Conservation (phyloP, 768 basidiomycete genomes). For the Leccinum fibrillosum region DNA sequence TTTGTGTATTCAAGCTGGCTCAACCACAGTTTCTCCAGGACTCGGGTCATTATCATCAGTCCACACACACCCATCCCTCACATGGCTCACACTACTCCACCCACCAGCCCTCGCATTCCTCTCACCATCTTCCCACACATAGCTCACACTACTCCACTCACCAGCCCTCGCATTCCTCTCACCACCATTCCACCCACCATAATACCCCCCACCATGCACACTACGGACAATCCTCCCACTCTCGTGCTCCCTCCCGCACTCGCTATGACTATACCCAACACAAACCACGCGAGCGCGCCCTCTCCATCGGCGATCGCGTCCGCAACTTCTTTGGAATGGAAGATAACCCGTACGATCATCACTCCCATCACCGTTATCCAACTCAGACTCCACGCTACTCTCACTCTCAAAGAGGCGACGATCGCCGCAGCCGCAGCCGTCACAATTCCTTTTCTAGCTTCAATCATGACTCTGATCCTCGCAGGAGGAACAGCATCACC, state of each 20-base stretch:
- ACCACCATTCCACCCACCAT: conserved; percentile 12
- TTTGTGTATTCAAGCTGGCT: neutral
- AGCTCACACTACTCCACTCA: conserved; percentile 8
- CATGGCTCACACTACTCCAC: conserved; percentile 4
- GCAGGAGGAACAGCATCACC: conserved; percentile 16
- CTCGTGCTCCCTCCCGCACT: conserved; percentile 12
- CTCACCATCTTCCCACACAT: conserved; percentile 7
- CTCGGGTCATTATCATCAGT: too few species aligned
- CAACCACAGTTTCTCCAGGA: neutral
- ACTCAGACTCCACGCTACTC: conserved; percentile 1
- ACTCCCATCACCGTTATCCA: conserved; percentile 9
- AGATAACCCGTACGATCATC: neutral
- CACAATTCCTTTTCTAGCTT: conserved; percentile 25
- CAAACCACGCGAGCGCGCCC: conserved; percentile 13
- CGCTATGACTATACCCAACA: conserved; percentile 13
- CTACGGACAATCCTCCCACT: conserved; percentile 5
- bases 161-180: conserved; percentile 20
- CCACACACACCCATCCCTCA: conserved; percentile 6
- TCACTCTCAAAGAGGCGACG: neutral
- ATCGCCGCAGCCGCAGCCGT: conserved; percentile 24
- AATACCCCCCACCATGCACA: conserved; percentile 4
- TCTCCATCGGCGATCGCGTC: conserved; percentile 36
- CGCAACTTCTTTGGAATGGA: conserved; percentile 34
- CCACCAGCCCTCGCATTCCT: conserved; percentile 18
- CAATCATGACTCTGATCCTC: conserved; percentile 16